phyloP scores from a whole-genome alignment of 2,329 filamentous ascomycete genomes.

The Alternaria infectoria region DNA sequence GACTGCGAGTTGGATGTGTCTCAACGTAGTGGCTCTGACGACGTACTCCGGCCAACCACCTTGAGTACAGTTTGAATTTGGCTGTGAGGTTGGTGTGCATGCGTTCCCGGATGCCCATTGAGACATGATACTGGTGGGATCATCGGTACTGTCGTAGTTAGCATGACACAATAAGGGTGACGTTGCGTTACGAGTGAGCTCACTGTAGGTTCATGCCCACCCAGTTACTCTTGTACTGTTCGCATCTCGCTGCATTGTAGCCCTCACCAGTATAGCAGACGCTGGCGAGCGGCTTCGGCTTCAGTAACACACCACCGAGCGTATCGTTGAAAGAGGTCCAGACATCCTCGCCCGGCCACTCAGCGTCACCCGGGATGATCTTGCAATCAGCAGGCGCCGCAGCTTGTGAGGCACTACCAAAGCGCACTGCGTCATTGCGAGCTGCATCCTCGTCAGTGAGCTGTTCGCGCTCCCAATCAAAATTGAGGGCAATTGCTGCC shows the following conservation, averaged over 20 bases:
- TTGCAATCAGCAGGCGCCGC: slow-evolving; percentile 20
- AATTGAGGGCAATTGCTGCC: slow-evolving; percentile 20
- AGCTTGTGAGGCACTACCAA: slow-evolving; percentile 8
- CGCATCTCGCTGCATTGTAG: slow-evolving; percentile 26
- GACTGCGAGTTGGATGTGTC: slow-evolving; percentile 34
- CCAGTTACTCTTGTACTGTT: slow-evolving; percentile 22
- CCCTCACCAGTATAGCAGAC: slow-evolving; percentile 29
- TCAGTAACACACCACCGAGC: slow-evolving; percentile 29
- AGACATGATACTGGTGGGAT: slow-evolving; percentile 30
- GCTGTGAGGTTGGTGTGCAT: slow-evolving; percentile 48
- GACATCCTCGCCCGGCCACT: slow-evolving; percentile 29
- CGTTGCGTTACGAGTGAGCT: neutral
- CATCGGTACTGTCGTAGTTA: slow-evolving; percentile 22
- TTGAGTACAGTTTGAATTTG: slow-evolving; percentile 31
- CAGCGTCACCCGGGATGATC: slow-evolving; percentile 22
- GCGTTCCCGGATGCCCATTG: slow-evolving; percentile 32
- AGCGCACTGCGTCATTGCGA: slow-evolving; percentile 21
- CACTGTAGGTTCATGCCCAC: slow-evolving; percentile 26
- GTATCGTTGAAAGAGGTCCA: slow-evolving; percentile 33
- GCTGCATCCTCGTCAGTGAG: slow-evolving; percentile 27
- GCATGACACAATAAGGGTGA: neutral
- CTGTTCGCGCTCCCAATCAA: slow-evolving; percentile 32
- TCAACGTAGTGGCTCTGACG: slow-evolving; percentile 27
- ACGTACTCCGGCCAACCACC: slow-evolving; percentile 36
- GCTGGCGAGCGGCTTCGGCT: slow-evolving; percentile 27